Conservation (phyloP, 306 rosid species). For the Betula pendula region DNA sequence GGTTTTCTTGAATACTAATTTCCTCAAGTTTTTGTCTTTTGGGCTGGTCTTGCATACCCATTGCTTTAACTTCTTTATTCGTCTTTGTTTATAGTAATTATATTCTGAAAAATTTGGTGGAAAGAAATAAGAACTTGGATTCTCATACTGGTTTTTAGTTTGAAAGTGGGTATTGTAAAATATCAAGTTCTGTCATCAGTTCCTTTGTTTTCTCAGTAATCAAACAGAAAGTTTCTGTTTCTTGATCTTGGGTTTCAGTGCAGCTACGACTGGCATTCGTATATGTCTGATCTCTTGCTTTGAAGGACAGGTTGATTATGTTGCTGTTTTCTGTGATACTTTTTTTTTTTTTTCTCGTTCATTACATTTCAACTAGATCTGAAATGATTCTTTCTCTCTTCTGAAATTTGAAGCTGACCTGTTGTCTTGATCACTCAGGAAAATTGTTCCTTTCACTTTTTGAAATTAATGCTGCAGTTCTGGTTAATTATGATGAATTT, state of each 20-base stretch:
- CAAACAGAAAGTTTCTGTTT: conserved; percentile 11
- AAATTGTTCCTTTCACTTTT: conserved; percentile 3
- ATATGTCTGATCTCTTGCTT: background rate
- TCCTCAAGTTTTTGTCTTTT: background rate
- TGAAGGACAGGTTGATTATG: too few species aligned
- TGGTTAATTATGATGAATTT: conserved; percentile 6
- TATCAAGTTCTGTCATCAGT: too few species aligned
- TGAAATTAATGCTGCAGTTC: conserved; percentile 13
- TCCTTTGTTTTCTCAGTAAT: background rate
- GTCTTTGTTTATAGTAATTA: background rate
- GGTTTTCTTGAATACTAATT: background rate
- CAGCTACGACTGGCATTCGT: background rate
- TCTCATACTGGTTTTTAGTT: background rate
- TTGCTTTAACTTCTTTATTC: background rate
- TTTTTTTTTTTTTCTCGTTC: background rate
- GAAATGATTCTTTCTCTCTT: conserved; percentile 3
- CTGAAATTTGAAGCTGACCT: conserved; percentile 17
- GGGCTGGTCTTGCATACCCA: background rate
- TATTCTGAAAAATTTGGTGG: conserved; percentile 13
- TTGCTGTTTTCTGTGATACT: background rate
- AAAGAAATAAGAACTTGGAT: background rate
- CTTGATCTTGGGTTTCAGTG: background rate
- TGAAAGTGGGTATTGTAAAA: background rate
- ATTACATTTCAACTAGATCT: conserved; percentile 32
- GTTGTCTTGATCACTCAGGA: background rate